Conservation (phyloP, 768 basidiomycete species). For the Suillus bovinus region DNA sequence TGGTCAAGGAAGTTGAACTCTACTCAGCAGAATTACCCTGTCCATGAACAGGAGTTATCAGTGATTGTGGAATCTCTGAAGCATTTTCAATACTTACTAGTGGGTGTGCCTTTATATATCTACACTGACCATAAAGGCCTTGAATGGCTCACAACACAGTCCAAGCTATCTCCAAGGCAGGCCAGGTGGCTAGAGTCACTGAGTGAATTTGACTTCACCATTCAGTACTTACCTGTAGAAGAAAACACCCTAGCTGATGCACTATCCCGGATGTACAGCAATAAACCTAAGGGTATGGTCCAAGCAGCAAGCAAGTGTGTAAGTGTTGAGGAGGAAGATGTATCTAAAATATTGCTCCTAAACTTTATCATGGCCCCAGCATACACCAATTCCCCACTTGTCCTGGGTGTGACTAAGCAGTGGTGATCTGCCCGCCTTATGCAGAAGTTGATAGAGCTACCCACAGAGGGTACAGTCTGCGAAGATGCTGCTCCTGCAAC, state of each 20-base stretch:
- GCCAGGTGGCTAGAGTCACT: conserved; percentile 32
- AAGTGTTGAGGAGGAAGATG: conserved; percentile 17
- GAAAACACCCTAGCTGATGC: conserved; percentile 5
- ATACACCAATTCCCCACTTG: too few species aligned
- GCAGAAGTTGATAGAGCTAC: too few species aligned
- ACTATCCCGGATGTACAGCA: conserved; percentile 31
- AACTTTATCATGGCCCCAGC: conserved; percentile 9
- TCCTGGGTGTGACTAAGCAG: too few species aligned
- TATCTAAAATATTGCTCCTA: not conserved
- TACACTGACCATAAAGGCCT: conserved; percentile 31
- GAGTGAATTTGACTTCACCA: conserved; percentile 26
- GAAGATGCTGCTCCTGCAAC: too few species aligned
- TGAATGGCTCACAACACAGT: conserved; percentile 26
- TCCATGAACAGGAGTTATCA: conserved; percentile 21
- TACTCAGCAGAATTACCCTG: conserved; percentile 31
- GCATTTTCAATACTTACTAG: conserved; percentile 26
- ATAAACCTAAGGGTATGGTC: not conserved
- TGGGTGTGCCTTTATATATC: conserved; percentile 22
- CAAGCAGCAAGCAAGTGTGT: conserved; percentile 21
- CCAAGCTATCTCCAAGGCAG: conserved; percentile 14
- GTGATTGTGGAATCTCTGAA: conserved; percentile 24
- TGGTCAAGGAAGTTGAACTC: conserved; percentile 29
- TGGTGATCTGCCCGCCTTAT: too few species aligned
- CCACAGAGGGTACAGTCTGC: too few species aligned
- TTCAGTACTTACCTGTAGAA: conserved; percentile 23